Evolutionary conservation across 352 stramenopile genomes (phyloP).

Genomic region (Pilasporangium apinafurcum): DNA sequence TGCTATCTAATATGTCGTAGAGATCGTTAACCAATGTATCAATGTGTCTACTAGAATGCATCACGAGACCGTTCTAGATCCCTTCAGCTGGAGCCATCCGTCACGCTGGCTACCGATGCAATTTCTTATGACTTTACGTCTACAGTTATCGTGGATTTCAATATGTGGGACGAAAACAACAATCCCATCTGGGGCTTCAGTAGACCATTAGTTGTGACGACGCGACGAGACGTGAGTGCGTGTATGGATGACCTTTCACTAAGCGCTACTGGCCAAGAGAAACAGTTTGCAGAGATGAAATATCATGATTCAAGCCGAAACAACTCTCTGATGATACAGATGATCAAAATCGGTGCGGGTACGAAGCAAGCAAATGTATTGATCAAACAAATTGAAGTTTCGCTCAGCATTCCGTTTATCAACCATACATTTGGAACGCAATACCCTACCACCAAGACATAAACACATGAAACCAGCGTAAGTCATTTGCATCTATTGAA

Average conservation of each 20-base stretch:
- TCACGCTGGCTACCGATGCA: conserved; percentile 24
- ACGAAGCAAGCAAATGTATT: conserved; percentile 10
- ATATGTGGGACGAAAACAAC: conserved; percentile 36
- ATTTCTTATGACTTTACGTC: conserved; percentile 29
- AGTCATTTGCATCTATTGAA: too few species aligned
- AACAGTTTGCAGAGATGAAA: conserved; percentile 9
- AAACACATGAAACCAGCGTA: conserved; percentile 3
- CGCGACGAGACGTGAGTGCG: neutral
- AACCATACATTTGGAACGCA: conserved; percentile 41
- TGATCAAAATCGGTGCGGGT: conserved; percentile 4
- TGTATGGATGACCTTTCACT: conserved; percentile 14
- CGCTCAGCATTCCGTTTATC: conserved; percentile 36
- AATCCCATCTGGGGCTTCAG: conserved; percentile 43
- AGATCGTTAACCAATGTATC: neutral
- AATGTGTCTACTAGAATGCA: conserved; percentile 8
- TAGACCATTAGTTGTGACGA: conserved; percentile 7
- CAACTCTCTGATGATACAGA: conserved; percentile 19
- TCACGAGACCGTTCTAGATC: conserved; percentile 35
- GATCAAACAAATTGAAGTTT: conserved; percentile 31
- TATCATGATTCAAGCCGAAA: conserved; percentile 17
- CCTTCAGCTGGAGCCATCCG: conserved; percentile 9
- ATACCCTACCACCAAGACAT: conserved; percentile 13
- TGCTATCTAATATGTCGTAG: neutral
- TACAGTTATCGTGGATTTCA: conserved; percentile 47
- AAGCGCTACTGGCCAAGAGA: conserved; percentile 5